These are phyloP conservation scores for Crucihimalaya himalaica DNA, from an alignment of 345 rosid species.

Conservation along the genomic window DNA sequence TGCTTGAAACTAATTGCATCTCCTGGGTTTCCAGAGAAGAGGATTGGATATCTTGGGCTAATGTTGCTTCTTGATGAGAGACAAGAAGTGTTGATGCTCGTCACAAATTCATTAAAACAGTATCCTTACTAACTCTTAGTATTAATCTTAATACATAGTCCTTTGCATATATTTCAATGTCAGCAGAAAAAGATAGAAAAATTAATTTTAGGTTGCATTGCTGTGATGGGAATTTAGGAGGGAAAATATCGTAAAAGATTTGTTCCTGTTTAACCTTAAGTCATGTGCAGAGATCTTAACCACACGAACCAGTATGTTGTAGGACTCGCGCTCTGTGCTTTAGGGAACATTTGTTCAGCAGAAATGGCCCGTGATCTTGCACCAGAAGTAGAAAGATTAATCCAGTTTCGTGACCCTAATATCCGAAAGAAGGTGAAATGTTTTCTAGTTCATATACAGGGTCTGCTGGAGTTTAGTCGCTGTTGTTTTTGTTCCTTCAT, in stretches of 20 bases:
- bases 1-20: slow-evolving; percentile 95
- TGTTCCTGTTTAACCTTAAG: slow-evolving; percentile 55
- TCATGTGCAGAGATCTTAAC: slow-evolving; percentile 82
- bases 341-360: slow-evolving; percentile 97
- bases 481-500: slow-evolving; percentile 20
- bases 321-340: slow-evolving; percentile 99
- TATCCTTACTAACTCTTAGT: slow-evolving; percentile 54
- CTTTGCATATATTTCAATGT: slow-evolving; percentile 1
- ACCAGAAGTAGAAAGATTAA: slow-evolving; percentile 94
- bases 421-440: slow-evolving; percentile 83
- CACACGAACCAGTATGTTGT: slow-evolving; percentile 95
- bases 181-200: neutral
- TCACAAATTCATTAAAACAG: slow-evolving; percentile 99
- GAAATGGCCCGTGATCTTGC: slow-evolving; percentile 99
- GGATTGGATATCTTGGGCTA: slow-evolving; percentile 96
- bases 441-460: slow-evolving; percentile 13
- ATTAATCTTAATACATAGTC: neutral
- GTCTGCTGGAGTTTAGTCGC: slow-evolving; percentile 4
- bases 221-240: slow-evolving; percentile 10
- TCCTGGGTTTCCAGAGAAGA: slow-evolving; percentile 96
- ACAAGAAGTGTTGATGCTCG: slow-evolving; percentile 98
- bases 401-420: slow-evolving; percentile 98
- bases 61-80: slow-evolving; percentile 99
- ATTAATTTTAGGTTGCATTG: neutral
- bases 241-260: neutral